phyloP scores from a whole-genome alignment of 164 flowering plant species.

The Cinnamomum micranthum region DNA sequence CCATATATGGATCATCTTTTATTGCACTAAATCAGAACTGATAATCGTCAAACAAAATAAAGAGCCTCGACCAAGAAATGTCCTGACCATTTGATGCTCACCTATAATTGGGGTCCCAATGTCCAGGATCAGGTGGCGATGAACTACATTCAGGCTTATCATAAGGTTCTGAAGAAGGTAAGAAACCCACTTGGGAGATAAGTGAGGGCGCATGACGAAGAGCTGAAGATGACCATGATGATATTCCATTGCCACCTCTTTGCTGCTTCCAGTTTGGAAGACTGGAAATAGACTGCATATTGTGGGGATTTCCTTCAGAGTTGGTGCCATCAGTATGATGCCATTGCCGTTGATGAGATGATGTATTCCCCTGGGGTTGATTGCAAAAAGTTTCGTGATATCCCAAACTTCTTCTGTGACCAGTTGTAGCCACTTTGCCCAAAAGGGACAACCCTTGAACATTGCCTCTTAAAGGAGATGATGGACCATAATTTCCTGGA shows the following conservation, averaged over 20 bases:
- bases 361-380: constrained; percentile 43
- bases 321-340: constrained; percentile 33
- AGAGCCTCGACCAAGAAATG: not conserved
- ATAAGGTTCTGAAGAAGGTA: constrained; percentile 29
- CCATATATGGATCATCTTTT: no score
- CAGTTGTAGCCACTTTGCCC: constrained; percentile 58
- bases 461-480: constrained; percentile 85
- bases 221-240: constrained; percentile 29
- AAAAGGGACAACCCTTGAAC: constrained; percentile 75
- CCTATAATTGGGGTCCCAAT: constrained; percentile 99
- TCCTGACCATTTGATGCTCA: constrained; percentile 15
- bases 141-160: constrained; percentile 53
- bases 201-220: constrained; percentile 25
- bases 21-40: no score
- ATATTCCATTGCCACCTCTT: constrained; percentile 35
- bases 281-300: constrained; percentile 37
- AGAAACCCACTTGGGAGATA: constrained; percentile 24
- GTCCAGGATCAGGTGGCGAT: constrained; percentile 84
- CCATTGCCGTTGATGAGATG: constrained; percentile 57
- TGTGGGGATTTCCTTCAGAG: constrained; percentile 53
- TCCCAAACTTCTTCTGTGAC: constrained; percentile 76
- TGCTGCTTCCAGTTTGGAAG: constrained; percentile 50
- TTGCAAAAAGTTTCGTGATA: constrained; percentile 33
- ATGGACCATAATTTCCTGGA: constrained; percentile 78
- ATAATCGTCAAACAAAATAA: not conserved